phyloP scores from a whole-genome alignment of 2,329 filamentous ascomycete species.

The Davidsoniella eucalypti region DNA sequence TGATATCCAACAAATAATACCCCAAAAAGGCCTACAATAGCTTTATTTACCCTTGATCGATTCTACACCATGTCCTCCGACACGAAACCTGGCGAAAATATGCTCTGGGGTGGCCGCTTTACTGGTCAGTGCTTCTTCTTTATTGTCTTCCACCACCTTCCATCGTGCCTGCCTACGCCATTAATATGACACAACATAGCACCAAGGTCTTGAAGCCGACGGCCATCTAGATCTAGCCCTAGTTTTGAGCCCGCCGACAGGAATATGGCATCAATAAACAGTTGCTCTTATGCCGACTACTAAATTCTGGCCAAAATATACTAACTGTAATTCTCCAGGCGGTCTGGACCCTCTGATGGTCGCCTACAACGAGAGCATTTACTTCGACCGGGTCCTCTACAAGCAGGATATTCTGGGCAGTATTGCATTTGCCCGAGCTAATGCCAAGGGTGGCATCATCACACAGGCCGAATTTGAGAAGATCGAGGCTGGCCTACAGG shows the following conservation, averaged over 20 bases:
- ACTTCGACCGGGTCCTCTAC: slow-evolving; percentile 63
- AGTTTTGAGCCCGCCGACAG: too few species aligned
- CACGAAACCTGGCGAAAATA: slow-evolving; percentile 19
- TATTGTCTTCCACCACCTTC: not conserved
- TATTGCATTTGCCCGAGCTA: slow-evolving; percentile 69
- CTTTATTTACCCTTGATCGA: too few species aligned
- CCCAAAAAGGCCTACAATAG: too few species aligned
- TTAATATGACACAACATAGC: too few species aligned
- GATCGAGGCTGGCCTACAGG: slow-evolving; percentile 54
- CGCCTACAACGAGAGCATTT: slow-evolving; percentile 67
- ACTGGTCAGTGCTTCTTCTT: slow-evolving; percentile 23
- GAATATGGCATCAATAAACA: slow-evolving; percentile 8
- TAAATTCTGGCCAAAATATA: not conserved
- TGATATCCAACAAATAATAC: too few species aligned
- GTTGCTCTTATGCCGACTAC: slow-evolving; percentile 11
- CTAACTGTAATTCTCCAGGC: slow-evolving; percentile 29
- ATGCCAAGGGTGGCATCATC: slow-evolving; percentile 58
- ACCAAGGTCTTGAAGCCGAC: too few species aligned
- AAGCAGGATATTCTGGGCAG: slow-evolving; percentile 65
- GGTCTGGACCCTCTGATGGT: slow-evolving; percentile 75
- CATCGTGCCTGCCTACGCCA: too few species aligned
- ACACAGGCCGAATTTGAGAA: slow-evolving; percentile 53
- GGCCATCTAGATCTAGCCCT: too few species aligned
- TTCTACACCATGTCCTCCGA: slow-evolving; percentile 17
- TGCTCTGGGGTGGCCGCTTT: slow-evolving; percentile 33